These are phyloP conservation scores for Boechera retrofracta DNA, from an alignment of 345 rosid species.

Conservation along the genomic window DNA sequence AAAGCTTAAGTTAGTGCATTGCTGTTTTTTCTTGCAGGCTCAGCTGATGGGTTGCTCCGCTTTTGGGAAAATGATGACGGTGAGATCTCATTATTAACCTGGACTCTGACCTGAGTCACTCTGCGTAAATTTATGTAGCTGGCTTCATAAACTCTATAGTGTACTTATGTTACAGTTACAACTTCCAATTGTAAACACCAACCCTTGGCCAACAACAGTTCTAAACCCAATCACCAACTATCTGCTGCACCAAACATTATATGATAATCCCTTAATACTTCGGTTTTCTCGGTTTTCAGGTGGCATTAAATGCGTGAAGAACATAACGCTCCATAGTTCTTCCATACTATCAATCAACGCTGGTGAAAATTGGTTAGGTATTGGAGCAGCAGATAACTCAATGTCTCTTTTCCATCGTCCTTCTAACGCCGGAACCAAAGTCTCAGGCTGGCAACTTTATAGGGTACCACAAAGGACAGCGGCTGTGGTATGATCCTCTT, in stretches of 20 bases:
- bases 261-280: background rate
- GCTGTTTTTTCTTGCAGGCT: constrained; percentile 62
- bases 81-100: constrained; percentile 43
- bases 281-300: constrained; percentile 50
- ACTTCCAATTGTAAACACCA: constrained; percentile 12
- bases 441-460: constrained; percentile 97
- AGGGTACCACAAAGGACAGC: constrained; percentile 86
- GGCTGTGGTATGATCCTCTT: constrained; percentile 73
- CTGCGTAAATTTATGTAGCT: background rate
- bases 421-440: constrained; percentile 75
- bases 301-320: constrained; percentile 86
- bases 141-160: background rate
- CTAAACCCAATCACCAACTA: background rate
- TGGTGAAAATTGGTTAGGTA: constrained; percentile 94
- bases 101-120: constrained; percentile 2
- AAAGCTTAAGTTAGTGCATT: constrained; percentile 25
- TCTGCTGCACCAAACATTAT: background rate
- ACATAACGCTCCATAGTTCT: constrained; percentile 79
- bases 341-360: constrained; percentile 87
- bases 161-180: background rate
- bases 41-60: constrained; percentile 95
- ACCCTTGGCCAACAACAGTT: background rate
- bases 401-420: constrained; percentile 98
- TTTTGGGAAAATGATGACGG: constrained; percentile 99
- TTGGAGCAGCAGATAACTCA: constrained; percentile 99